Percentiles rank a stretch among this genome's conserved stretches.
Evolutionary conservation across 2,329 filamentous ascomycete genomes (phyloP).

Genomic region (Aschersonia sp.): DNA sequence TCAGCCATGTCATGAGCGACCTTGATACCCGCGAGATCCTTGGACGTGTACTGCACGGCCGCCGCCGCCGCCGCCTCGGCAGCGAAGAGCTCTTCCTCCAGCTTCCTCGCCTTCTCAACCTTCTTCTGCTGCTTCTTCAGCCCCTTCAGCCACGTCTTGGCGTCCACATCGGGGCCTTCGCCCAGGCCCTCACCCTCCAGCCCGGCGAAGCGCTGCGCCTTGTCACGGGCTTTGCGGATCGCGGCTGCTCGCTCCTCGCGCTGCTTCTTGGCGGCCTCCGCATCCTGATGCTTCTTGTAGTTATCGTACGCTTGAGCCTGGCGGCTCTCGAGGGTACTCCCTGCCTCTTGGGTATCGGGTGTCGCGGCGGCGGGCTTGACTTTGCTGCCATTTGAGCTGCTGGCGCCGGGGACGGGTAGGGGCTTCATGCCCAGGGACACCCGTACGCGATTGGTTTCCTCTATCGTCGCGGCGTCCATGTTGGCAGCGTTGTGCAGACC

Average conservation of each 20-base stretch:
- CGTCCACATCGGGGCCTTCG: slow-evolving; percentile 59
- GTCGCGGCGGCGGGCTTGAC: slow-evolving; percentile 28
- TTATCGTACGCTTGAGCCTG: slow-evolving; percentile 62
- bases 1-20: slow-evolving; percentile 77
- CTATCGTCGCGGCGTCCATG: slow-evolving; percentile 62
- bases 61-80: slow-evolving; percentile 53
- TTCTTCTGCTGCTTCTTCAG: slow-evolving; percentile 92
- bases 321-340: slow-evolving; percentile 73
- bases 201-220: slow-evolving; percentile 59
- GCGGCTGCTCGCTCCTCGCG: slow-evolving; percentile 71
- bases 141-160: slow-evolving; percentile 73
- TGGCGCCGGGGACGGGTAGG: slow-evolving; percentile 63
- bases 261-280: slow-evolving; percentile 61
- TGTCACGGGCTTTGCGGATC: slow-evolving; percentile 77
- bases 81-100: slow-evolving; percentile 65
- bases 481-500: not conserved
- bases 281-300: slow-evolving; percentile 49
- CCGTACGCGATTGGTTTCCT: slow-evolving; percentile 89
- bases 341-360: slow-evolving; percentile 48
- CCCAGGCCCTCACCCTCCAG: slow-evolving; percentile 76
- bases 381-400: slow-evolving; percentile 14
- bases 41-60: slow-evolving; percentile 59
- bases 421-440: slow-evolving; percentile 81
- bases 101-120: slow-evolving; percentile 60
- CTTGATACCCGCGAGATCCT: slow-evolving; percentile 79